These are phyloP conservation scores for Salvia rosmarinus DNA, from an alignment of 257 asterid genomes.

Conservation along the genomic window DNA sequence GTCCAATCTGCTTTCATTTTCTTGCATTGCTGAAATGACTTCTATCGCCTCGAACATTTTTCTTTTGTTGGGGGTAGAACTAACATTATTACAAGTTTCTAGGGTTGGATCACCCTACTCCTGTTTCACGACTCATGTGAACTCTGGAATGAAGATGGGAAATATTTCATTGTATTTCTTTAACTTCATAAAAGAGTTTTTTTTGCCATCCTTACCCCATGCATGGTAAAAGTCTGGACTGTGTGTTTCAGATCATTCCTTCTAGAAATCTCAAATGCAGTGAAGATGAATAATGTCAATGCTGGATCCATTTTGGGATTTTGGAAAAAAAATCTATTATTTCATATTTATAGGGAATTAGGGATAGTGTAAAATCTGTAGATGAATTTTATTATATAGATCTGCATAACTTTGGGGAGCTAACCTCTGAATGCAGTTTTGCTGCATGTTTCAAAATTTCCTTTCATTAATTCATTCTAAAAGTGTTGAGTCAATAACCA, in stretches of 20 bases:
- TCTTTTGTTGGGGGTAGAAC: background rate
- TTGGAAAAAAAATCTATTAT: background rate
- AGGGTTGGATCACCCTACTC: constrained; percentile 6
- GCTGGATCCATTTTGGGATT: constrained; percentile 7
- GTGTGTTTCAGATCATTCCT: constrained; percentile 16
- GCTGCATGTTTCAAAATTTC: background rate
- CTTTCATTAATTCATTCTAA: background rate
- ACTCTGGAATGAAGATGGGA: constrained; percentile 2
- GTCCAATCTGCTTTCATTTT: constrained; percentile 38
- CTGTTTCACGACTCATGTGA: background rate
- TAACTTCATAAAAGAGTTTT: background rate
- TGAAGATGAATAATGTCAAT: constrained; percentile 12
- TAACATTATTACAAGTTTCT: background rate
- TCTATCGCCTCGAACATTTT: constrained; percentile 2
- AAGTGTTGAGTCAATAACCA: background rate
- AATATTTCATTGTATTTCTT: background rate
- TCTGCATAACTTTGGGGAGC: constrained; percentile 5
- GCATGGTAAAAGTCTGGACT: constrained; percentile 12
- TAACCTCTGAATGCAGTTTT: background rate
- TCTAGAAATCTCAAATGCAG: constrained; percentile 4
- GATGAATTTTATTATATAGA: background rate
- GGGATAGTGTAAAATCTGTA: constrained; percentile 5
- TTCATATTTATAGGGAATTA: background rate
- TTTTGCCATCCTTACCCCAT: constrained; percentile 24
- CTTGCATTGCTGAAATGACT: constrained; percentile 19